A percentile compares a stretch with the other conserved stretches of the same genome.
These are phyloP conservation scores for Trematosphaeria pertusa DNA, from an alignment of 2,329 filamentous ascomycete genomes.

Conservation along the genomic window DNA sequence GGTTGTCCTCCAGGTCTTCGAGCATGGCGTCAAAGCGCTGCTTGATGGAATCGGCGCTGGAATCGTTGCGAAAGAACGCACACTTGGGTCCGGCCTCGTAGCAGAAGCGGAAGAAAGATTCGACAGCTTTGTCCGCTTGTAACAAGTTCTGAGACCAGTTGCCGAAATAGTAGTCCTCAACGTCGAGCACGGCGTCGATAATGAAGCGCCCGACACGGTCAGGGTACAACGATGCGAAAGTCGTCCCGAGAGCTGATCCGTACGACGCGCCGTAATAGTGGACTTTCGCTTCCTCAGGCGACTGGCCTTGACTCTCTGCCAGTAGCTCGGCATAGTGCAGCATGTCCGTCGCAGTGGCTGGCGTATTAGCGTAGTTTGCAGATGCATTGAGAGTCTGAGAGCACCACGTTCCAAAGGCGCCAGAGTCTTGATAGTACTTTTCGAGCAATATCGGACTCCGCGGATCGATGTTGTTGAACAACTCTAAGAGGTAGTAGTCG, in stretches of 20 bases:
- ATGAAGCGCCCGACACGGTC: conserved; percentile 40
- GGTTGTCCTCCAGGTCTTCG: conserved; percentile 6
- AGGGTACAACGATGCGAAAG: conserved; percentile 51
- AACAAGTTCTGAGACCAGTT: conserved; percentile 6
- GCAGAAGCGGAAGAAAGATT: conserved; percentile 62
- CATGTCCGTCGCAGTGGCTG: conserved; percentile 20
- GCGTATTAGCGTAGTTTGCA: conserved; percentile 17
- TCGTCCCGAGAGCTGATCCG: conserved; percentile 53
- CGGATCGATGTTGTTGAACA: background rate
- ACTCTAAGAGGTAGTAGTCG: conserved; percentile 4
- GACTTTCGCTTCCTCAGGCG: conserved; percentile 23
- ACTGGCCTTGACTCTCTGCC: conserved; percentile 5
- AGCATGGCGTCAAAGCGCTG: conserved; percentile 12
- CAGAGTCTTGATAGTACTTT: conserved; percentile 6
- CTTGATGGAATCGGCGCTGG: conserved; percentile 10
- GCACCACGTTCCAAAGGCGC: conserved; percentile 14
- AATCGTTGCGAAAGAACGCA: conserved; percentile 8
- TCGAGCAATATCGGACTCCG: background rate
- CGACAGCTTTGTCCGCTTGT: conserved; percentile 20
- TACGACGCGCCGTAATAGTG: conserved; percentile 51
- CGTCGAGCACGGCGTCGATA: conserved; percentile 36
- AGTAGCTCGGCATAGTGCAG: conserved; percentile 16
- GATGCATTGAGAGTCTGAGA: conserved; percentile 5
- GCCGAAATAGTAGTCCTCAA: conserved; percentile 15
- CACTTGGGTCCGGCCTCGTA: conserved; percentile 52